Conservation (phyloP, 805 yeast genomes). For the Torulaspora delbrueckii region DNA sequence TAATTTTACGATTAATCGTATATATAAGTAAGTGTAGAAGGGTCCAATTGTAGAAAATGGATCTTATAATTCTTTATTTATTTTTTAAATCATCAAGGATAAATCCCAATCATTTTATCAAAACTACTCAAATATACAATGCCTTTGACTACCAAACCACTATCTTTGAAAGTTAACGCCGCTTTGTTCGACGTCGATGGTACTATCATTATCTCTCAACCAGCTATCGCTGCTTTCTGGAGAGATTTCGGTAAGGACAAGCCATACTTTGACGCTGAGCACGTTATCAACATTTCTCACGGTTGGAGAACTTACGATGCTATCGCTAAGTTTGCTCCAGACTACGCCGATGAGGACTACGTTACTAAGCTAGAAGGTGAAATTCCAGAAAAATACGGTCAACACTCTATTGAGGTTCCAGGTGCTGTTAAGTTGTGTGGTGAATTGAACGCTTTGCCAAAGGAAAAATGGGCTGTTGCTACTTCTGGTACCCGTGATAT, state of each 20-base stretch:
- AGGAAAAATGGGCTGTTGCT: slow-evolving; percentile 77
- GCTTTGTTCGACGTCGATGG: slow-evolving; percentile 83
- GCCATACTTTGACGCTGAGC: slow-evolving; percentile 63
- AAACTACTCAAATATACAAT: slow-evolving; percentile 6
- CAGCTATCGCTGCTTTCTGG: slow-evolving; percentile 82
- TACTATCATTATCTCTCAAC: slow-evolving; percentile 76
- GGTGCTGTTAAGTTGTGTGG: slow-evolving; percentile 66
- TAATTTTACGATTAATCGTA: neutral
- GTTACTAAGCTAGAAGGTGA: slow-evolving; percentile 62
- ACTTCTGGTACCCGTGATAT: slow-evolving; percentile 76
- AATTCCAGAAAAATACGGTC: slow-evolving; percentile 68
- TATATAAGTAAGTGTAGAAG: neutral
- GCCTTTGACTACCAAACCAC: slow-evolving; percentile 30
- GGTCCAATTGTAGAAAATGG: neutral
- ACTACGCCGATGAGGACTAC: slow-evolving; percentile 60
- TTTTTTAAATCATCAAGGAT: neutral
- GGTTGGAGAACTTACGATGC: slow-evolving; percentile 83
- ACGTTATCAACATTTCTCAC: slow-evolving; percentile 69
- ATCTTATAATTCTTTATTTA: too few species aligned
- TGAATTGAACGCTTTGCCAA: slow-evolving; percentile 47
- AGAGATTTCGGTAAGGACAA: slow-evolving; percentile 61
- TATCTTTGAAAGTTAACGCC: slow-evolving; percentile 40
- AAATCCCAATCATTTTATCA: neutral
- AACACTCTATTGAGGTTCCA: slow-evolving; percentile 66
- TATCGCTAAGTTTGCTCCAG: slow-evolving; percentile 68